Conservation (phyloP, 306 rosid species). For the Trifolium fragiferum region DNA sequence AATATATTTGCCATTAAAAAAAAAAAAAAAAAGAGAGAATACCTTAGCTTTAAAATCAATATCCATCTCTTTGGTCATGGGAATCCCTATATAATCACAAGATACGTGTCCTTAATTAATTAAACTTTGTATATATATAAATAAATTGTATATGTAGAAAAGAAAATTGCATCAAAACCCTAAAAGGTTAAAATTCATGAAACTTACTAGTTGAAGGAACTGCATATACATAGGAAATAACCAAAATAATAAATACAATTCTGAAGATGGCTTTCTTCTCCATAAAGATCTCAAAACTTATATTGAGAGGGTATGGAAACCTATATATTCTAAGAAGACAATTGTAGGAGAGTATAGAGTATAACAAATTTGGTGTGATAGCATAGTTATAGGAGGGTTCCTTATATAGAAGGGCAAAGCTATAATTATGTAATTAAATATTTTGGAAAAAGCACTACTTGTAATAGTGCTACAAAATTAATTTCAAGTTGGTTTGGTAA, state of each 20-base stretch:
- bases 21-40: too few species aligned
- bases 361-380: conserved; percentile 33
- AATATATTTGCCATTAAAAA: too few species aligned
- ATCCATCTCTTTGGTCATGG: conserved; percentile 20
- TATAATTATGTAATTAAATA: conserved; percentile 36
- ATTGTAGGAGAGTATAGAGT: not conserved
- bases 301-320: not conserved
- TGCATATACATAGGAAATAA: conserved; percentile 34
- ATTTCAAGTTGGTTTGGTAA: not conserved
- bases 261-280: conserved; percentile 41
- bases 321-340: conserved; percentile 11
- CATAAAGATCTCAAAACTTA: conserved; percentile 32
- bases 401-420: conserved; percentile 41
- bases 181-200: conserved; percentile 19
- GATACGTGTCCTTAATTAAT: not conserved
- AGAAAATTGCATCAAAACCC: conserved; percentile 40
- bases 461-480: not conserved
- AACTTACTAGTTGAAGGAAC: conserved; percentile 22
- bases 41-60: conserved; percentile 43
- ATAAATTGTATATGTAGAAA: not conserved
- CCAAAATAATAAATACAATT: conserved; percentile 35
- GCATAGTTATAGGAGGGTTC: conserved; percentile 19
- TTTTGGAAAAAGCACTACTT: conserved; percentile 6
- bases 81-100: conserved; percentile 38
- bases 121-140: not conserved